Evolutionary conservation across 495 filamentous ascomycete species (phyloP).

Genomic region (Aspergillus hancockii): DNA sequence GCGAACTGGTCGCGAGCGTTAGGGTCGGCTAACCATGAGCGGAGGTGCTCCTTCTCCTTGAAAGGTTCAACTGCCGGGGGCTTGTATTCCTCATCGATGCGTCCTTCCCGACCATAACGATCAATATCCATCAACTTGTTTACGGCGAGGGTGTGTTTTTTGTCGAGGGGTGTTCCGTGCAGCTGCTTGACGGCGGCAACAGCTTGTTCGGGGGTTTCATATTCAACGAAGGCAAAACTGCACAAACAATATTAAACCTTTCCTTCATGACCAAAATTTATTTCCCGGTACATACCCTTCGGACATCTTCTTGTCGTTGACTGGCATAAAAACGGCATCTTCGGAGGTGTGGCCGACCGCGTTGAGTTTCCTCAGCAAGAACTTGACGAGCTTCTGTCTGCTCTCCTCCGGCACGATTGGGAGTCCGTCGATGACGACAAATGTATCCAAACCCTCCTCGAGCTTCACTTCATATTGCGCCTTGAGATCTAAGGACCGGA

Average conservation of each 20-base stretch:
- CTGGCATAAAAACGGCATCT: conserved; percentile 88
- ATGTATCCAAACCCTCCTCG: conserved; percentile 92
- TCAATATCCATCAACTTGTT: conserved; percentile 99
- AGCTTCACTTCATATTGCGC: conserved; percentile 93
- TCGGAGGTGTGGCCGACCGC: conserved; percentile 80
- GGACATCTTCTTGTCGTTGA: conserved; percentile 77
- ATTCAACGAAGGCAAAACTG: conserved; percentile 95
- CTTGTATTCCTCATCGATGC: conserved; percentile 85
- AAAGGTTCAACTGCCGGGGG: conserved; percentile 77
- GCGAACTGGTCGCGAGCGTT: conserved; percentile 91
- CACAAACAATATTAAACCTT: conserved; percentile 16
- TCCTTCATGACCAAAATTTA: conserved; percentile 7
- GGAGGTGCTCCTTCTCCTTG: conserved; percentile 87
- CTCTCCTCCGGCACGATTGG: conserved; percentile 80
- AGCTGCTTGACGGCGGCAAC: conserved; percentile 83
- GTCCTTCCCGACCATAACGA: conserved; percentile 89
- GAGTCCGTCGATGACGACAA: conserved; percentile 92
- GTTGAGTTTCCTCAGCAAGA: conserved; percentile 87
- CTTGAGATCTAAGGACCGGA: conserved; percentile 66
- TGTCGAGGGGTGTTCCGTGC: conserved; percentile 82
- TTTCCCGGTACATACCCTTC: conserved; percentile 64
- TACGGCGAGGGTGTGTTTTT: conserved; percentile 88
- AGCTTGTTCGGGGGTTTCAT: conserved; percentile 88
- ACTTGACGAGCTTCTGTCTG: conserved; percentile 89
- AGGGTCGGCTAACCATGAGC: conserved; percentile 86